These are phyloP conservation scores for Sordariomycetes sp. DNA, from an alignment of 2,329 filamentous ascomycete species.

Conservation along the genomic window DNA sequence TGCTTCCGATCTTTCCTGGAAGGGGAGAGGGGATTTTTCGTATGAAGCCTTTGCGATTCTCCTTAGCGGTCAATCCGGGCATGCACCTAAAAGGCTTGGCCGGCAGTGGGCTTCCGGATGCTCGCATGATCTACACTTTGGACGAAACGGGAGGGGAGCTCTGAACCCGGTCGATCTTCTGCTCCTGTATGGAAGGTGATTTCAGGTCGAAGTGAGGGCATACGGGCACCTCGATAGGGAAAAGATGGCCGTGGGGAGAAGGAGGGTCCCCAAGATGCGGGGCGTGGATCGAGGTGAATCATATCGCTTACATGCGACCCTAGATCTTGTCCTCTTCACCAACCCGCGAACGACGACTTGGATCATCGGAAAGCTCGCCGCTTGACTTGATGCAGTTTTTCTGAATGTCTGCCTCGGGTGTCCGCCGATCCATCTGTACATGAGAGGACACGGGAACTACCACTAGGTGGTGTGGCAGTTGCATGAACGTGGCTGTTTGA, in stretches of 20 bases:
- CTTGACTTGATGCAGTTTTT: background rate
- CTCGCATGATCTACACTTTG: constrained; percentile 3
- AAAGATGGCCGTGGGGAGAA: background rate
- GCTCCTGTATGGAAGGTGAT: background rate
- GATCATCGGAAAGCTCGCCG: too few species aligned
- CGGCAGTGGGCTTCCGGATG: background rate
- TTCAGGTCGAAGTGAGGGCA: background rate
- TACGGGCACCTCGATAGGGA: background rate
- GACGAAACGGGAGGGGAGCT: background rate
- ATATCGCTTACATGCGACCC: background rate
- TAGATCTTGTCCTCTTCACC: background rate
- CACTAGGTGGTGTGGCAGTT: background rate
- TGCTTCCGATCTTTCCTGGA: background rate
- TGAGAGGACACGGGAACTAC: background rate
- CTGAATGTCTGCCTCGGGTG: background rate
- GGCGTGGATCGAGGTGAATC: background rate
- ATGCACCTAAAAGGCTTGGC: background rate
- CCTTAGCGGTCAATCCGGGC: background rate
- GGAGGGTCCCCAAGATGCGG: background rate
- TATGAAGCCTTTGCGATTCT: background rate
- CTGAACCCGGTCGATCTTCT: background rate
- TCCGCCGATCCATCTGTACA: background rate
- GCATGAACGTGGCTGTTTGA: background rate
- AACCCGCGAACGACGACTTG: background rate
- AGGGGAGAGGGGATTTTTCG: background rate